Evolutionary conservation across 2,329 filamentous ascomycete genomes (phyloP), one percentile per base, ranked within the genome.

Genomic region (Didymella segeticola): DNA sequence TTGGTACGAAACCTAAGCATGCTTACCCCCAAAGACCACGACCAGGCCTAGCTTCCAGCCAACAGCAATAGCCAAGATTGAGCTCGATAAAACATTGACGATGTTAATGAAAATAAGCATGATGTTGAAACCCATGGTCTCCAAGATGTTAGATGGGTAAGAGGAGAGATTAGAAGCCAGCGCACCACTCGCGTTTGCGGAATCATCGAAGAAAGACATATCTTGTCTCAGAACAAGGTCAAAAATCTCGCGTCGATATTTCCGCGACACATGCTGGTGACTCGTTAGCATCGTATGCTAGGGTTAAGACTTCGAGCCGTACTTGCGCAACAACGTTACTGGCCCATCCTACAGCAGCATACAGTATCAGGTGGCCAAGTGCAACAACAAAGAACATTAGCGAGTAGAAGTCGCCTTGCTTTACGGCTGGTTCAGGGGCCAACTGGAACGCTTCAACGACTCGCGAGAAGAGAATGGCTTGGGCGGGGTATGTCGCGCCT

Each of bases 181-280:
- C 1, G 92, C 89, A 61, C 95, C 95, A 6, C 91, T 88, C 6
- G 89, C 92, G 72, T 98, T 96, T 73, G 95, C 89, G 59, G 96
- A 90, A 37, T 82, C 83, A 73, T 98, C 95, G 65, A 97, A 99
- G 75, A 93, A 98, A 23, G 86, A 80, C 53, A 98, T 93, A 59
- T 98, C 95, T 75, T 98, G 93, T 60, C 93, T 89, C 45, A 98
- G 85, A 79, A 98, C 91, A 20, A 88, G 83, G 26, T 93, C 84
- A 80, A 99, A 97, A 6, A 92, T 89, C 52, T 79, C 76, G 37
- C 63, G 66, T 22, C 73, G 66, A 47, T 73, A 75, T 30, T 63
- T 62, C 52, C 70, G 61, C 1, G 70, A 67, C 4, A 73, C 64
- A 25, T 68, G 42, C 58, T 58, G 39, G 11, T 14, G 7, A 5